A percentile compares a stretch with the other conserved stretches of the same genome.
phyloP scores from a whole-genome alignment of 1,284 basidiomycete genomes.

The Cryptococcus deneoformans region DNA sequence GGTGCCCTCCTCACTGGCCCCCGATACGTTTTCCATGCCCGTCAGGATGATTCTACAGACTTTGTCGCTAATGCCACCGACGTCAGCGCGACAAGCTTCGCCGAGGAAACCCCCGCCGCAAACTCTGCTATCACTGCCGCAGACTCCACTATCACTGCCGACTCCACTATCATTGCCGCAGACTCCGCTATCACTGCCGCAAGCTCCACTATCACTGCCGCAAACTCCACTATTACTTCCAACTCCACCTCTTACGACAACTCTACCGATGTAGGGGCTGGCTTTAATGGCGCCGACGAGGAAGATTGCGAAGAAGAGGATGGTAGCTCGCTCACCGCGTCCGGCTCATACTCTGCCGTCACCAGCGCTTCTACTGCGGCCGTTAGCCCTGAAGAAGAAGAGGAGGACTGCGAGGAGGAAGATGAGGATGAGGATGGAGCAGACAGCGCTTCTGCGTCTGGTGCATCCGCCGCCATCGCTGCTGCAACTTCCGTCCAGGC shows the following conservation, averaged over 20 bases:
- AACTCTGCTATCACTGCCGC: not conserved
- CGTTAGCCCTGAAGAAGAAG: not conserved
- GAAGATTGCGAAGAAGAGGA: constrained; percentile 14
- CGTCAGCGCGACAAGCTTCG: not conserved
- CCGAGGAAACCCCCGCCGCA: not conserved
- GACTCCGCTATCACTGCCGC: not conserved
- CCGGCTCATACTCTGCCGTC: not conserved
- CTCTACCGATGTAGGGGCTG: not conserved
- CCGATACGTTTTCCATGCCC: not conserved
- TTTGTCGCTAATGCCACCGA: not conserved
- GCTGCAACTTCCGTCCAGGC: no score
- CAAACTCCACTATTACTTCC: not conserved
- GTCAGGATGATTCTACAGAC: constrained; percentile 1
- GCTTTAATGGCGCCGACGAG: constrained; percentile 9
- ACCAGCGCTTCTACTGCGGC: not conserved
- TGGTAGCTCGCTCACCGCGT: constrained; percentile 13
- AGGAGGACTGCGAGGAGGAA: constrained; percentile 6
- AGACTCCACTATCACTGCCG: not conserved
- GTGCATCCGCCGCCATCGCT: not conserved
- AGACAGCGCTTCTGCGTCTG: not conserved
- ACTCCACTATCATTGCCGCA: not conserved
- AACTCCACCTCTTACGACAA: not conserved
- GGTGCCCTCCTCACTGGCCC: not conserved
- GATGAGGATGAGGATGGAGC: constrained; percentile 6
- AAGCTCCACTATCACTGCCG: not conserved